Evolutionary conservation across 805 yeast species (phyloP).

Genomic region (Hanseniaspora mollemarum): DNA sequence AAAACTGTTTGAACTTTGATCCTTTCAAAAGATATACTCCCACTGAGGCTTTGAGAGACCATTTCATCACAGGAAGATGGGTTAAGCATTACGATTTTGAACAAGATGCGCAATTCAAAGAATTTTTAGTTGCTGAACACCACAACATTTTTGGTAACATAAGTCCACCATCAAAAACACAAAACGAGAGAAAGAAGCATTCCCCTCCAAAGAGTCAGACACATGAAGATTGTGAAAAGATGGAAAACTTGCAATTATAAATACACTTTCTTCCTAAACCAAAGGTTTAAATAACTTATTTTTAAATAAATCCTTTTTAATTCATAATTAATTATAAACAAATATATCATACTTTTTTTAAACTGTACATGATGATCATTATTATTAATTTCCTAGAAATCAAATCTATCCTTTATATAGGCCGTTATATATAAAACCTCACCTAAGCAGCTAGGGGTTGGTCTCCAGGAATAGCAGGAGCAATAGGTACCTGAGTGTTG

Average conservation of each 20-base stretch:
- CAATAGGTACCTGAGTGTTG: slow-evolving; percentile 62
- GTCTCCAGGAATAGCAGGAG: slow-evolving; percentile 41
- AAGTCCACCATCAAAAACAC: background rate
- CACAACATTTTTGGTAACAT: background rate
- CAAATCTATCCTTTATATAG: too few relatives aligned
- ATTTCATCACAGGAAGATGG: slow-evolving; percentile 51
- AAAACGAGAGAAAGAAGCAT: background rate
- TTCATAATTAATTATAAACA: background rate
- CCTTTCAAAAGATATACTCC: slow-evolving; percentile 96
- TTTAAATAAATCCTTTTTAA: background rate
- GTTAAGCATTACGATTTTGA: slow-evolving; percentile 2
- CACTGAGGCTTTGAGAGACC: slow-evolving; percentile 85
- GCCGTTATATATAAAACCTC: background rate
- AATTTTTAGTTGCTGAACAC: slow-evolving; percentile 1
- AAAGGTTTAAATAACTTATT: background rate
- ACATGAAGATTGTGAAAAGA: background rate
- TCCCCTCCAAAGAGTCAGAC: slow-evolving; percentile 9
- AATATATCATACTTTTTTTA: background rate
- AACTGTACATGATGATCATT: background rate
- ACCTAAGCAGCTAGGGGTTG: slow-evolving; percentile 31
- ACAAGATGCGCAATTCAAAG: slow-evolving; percentile 10
- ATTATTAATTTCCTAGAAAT: too few relatives aligned
- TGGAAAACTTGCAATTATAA: slow-evolving; percentile 8
- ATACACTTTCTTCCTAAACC: background rate
- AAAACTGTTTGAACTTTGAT: slow-evolving; percentile 67